Conservation (phyloP, 495 filamentous ascomycete species). For the Lindgomyces ingoldianus region DNA sequence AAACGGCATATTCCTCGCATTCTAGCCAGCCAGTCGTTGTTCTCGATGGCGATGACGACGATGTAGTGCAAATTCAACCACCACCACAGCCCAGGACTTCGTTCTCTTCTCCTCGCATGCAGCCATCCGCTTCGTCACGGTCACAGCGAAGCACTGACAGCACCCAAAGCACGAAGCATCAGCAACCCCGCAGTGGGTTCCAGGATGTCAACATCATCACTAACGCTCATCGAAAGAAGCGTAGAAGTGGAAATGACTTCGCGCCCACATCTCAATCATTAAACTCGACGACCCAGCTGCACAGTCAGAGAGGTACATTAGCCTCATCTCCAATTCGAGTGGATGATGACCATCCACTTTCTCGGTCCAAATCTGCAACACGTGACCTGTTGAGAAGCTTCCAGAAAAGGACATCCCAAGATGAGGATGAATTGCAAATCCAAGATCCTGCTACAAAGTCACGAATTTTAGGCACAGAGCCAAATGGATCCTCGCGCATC, state of each 20-base stretch:
- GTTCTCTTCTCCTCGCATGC: not conserved
- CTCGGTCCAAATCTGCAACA: not conserved
- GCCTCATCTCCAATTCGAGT: not conserved
- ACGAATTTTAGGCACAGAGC: not conserved
- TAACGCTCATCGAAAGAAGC: conserved; percentile 9
- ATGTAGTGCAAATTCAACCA: not conserved
- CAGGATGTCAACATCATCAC: not conserved
- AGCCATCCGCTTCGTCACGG: not conserved
- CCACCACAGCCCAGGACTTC: not conserved
- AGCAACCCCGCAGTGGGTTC: not conserved
- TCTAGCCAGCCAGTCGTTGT: not conserved
- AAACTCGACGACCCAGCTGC: not conserved
- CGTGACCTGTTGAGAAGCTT: not conserved
- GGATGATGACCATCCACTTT: not conserved
- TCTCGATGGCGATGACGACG: not conserved
- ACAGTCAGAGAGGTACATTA: not conserved
- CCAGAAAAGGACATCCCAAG: not conserved
- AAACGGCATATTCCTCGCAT: not conserved
- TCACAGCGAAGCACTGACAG: conserved; percentile 13
- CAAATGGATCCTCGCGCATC: not conserved
- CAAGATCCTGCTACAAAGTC: not conserved
- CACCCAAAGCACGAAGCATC: not conserved
- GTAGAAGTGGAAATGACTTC: not conserved
- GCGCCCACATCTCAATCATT: not conserved
- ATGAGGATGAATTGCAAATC: not conserved